phyloP scores from a whole-genome alignment of 83 land plant genomes.

The Larix sibirica region DNA sequence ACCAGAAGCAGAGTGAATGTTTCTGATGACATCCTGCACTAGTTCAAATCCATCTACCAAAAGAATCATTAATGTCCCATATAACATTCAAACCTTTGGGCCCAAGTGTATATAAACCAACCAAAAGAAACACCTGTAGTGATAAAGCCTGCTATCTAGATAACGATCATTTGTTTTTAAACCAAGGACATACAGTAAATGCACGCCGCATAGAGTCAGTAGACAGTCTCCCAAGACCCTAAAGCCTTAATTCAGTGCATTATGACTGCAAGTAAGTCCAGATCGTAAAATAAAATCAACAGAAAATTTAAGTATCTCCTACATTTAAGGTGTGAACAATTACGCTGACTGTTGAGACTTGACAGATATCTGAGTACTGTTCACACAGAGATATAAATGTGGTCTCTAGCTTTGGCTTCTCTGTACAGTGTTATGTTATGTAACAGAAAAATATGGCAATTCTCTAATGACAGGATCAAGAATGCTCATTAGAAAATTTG shows the following conservation, averaged over 20 bases:
- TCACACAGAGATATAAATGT: neutral
- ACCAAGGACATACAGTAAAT: neutral
- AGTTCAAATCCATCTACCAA: no score
- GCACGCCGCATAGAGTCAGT: neutral
- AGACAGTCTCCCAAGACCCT: neutral
- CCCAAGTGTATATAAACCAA: neutral
- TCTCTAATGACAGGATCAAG: neutral
- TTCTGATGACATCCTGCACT: no score
- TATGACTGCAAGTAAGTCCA: no score
- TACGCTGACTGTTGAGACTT: neutral
- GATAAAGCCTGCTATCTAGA: neutral
- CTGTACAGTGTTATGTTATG: no score
- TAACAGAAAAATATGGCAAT: neutral
- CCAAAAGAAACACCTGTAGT: neutral
- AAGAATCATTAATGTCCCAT: no score
- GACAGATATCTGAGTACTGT: neutral
- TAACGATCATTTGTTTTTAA: neutral
- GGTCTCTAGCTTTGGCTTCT: neutral
- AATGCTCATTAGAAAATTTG: neutral
- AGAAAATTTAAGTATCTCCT: no score
- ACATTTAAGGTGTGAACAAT: neutral
- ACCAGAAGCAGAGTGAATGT: no score
- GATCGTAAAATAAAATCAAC: no score
- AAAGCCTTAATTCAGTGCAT: neutral
- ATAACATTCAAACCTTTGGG: neutral